phyloP scores from a whole-genome alignment of 2,329 filamentous ascomycete genomes.

The Aspergillus niger region DNA sequence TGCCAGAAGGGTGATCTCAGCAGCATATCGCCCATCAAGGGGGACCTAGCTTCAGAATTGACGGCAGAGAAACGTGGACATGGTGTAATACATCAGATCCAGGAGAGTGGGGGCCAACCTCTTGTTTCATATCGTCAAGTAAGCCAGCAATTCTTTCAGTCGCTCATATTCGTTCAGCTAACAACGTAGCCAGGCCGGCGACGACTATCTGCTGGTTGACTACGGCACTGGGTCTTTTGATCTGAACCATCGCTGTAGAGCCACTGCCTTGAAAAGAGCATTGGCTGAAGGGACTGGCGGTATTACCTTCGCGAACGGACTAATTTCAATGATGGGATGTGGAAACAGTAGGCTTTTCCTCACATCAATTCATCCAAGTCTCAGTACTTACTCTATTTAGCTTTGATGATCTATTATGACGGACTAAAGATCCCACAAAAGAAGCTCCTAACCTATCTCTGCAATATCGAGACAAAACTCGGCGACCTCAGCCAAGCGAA shows the following conservation, averaged over 20 bases:
- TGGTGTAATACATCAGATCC: constrained; percentile 39
- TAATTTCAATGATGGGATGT: constrained; percentile 57
- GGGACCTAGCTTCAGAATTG: constrained; percentile 23
- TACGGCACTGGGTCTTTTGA: constrained; percentile 60
- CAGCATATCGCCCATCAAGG: constrained; percentile 35
- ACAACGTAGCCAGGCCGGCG: constrained; percentile 44
- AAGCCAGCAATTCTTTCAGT: not conserved
- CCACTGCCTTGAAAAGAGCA: constrained; percentile 55
- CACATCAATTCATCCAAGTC: not conserved
- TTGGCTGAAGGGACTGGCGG: constrained; percentile 38
- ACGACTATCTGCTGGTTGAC: constrained; percentile 59
- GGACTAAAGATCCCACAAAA: constrained; percentile 42
- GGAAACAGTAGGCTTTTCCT: constrained; percentile 35
- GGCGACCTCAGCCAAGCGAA: constrained; percentile 44
- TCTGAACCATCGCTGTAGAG: constrained; percentile 59
- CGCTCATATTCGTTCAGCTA: not conserved
- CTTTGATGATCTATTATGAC: constrained; percentile 51
- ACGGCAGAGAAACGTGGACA: constrained; percentile 27
- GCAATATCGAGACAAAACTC: constrained; percentile 41
- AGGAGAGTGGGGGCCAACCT: constrained; percentile 39
- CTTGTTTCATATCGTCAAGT: constrained; percentile 47
- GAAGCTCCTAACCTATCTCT: constrained; percentile 41
- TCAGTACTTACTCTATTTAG: constrained; percentile 17
- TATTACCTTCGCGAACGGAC: constrained; percentile 42
- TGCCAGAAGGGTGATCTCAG: constrained; percentile 39